Evolutionary conservation across 495 filamentous ascomycete genomes (phyloP).

Genomic region (Aspergillus ostianus): DNA sequence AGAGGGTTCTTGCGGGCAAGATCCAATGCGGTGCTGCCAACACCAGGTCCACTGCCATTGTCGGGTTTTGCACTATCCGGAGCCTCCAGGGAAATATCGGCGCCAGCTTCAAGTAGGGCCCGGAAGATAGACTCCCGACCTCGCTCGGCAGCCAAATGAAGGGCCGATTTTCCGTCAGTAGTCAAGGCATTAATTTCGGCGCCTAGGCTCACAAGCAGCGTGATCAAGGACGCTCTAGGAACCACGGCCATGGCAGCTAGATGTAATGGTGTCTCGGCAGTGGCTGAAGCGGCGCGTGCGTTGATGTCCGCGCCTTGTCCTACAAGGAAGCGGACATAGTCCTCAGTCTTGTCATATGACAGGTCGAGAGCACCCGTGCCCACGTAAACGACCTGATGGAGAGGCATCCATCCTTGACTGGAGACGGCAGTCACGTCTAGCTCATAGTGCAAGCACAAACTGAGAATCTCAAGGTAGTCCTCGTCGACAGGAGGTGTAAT

Average conservation of each 20-base stretch:
- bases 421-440: constrained; percentile 21
- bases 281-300: constrained; percentile 9
- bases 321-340: constrained; percentile 28
- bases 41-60: constrained; percentile 8
- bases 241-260: constrained; percentile 22
- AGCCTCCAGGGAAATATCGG: constrained; percentile 24
- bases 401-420: constrained; percentile 26
- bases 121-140: constrained; percentile 29
- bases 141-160: constrained; percentile 39
- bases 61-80: constrained; percentile 17
- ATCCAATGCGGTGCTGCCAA: constrained; percentile 25
- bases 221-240: constrained; percentile 18
- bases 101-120: constrained; percentile 28
- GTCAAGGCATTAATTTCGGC: constrained; percentile 31
- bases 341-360: constrained; percentile 18
- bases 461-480: constrained; percentile 32
- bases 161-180: constrained; percentile 31
- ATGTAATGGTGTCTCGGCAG: constrained; percentile 30
- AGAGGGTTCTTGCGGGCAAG: constrained; percentile 26
- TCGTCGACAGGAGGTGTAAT: constrained; percentile 26
- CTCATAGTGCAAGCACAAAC: constrained; percentile 12
- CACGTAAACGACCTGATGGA: constrained; percentile 28
- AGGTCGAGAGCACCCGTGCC: constrained; percentile 20
- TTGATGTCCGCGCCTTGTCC: constrained; percentile 27
- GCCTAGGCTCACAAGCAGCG: constrained; percentile 32